Percentiles rank a stretch among this genome's conserved stretches.
phyloP scores from a whole-genome alignment of 148 eudicot species.

The Cornus controversa region DNA sequence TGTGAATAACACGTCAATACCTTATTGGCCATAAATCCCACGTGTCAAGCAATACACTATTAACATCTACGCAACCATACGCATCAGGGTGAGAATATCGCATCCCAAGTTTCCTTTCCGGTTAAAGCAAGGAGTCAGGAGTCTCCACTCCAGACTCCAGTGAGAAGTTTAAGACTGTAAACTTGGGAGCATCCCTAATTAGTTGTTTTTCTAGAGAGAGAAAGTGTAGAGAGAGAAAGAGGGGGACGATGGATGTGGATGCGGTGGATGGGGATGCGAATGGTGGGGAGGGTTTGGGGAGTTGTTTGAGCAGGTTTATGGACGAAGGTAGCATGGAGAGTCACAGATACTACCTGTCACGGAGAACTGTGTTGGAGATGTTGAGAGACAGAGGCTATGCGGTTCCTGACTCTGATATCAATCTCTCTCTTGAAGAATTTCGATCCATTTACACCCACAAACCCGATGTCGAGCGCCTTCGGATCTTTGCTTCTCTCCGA shows the following conservation, averaged over 20 bases:
- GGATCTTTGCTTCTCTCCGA: slow-evolving; percentile 49
- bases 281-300: slow-evolving; percentile 26
- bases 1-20: background rate
- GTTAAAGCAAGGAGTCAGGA: background rate
- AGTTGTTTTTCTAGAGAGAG: background rate
- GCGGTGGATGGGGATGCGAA: slow-evolving; percentile 28
- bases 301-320: slow-evolving; percentile 47
- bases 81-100: background rate
- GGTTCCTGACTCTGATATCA: slow-evolving; percentile 54
- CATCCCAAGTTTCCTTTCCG: background rate
- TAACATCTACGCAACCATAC: background rate
- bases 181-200: background rate
- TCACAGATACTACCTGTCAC: slow-evolving; percentile 76
- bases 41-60: background rate
- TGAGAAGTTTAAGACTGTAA: background rate
- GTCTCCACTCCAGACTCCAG: too few species aligned
- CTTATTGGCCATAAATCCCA: background rate
- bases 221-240: slow-evolving; percentile 14
- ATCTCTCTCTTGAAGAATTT: slow-evolving; percentile 52
- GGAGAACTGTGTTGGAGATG: slow-evolving; percentile 75
- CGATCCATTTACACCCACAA: slow-evolving; percentile 46
- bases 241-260: slow-evolving; percentile 27
- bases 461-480: slow-evolving; percentile 66
- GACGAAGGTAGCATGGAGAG: slow-evolving; percentile 68
- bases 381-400: slow-evolving; percentile 75